Base-by-base conservation (phyloP, 768 basidiomycete genomes). In the Glaciozyma antarctica region DNA sequence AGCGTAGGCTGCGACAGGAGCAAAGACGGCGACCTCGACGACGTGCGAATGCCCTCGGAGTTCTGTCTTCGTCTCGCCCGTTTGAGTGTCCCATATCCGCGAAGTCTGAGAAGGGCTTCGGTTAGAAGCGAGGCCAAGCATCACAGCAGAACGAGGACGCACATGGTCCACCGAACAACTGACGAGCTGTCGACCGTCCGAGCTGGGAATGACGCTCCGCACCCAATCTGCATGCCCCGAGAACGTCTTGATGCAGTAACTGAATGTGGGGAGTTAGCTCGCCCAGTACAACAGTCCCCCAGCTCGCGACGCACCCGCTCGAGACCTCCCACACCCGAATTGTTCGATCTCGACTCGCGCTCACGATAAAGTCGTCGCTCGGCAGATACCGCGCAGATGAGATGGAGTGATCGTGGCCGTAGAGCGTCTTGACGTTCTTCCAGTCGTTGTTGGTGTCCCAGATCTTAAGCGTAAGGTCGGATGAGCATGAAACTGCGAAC, bases 391-490 rank as follows among this genome's bases (percentile, higher is more conserved):
- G 83, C 2, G 86, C 90, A 32, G 85, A 84, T 16, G 91, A 92
- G 56, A 94, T 87, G 17, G 88, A 85, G 76, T 94, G 91, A 75
- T 94, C 91, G 73, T 94, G 91, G 12, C 90, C 91, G 62, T 86
- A 84, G 57, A 93, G 79, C 3, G 90, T 91, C 77, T 88, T 88
- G 64, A 81, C 81, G 75, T 90, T 91, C 79, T 88, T 90, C 82
- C 88, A 93, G 72, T 90, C 89, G 75, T 90, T 88, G 69, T 85
- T 82, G 21, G 86, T 83, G 76, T 92, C 88, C 91, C 91, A 94
- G 65, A 94, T 81, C 78, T 91, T 91, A 79, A 94, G 85, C 72
- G 89, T 88, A 57, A 93, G 80, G 78, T 94, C 91, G 60, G 86
- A 86, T 3, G 91, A 93, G 68, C 84, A 85, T 1, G 89, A 85